Evolutionary conservation across 257 asterid species (phyloP).

Genomic region (Leptodermis oblonga): DNA sequence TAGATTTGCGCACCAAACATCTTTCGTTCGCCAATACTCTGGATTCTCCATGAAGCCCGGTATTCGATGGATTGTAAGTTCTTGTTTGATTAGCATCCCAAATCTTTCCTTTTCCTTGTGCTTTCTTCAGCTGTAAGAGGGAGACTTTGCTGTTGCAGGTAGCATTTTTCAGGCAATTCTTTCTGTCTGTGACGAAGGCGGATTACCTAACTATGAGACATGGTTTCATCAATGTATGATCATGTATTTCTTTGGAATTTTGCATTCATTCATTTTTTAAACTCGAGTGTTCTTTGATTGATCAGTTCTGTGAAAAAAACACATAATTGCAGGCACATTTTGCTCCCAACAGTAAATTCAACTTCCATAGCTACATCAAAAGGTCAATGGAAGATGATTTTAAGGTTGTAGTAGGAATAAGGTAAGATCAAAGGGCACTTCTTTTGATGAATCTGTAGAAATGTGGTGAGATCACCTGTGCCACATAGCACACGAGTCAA

Average conservation of each 20-base stretch:
- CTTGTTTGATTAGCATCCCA: not conserved
- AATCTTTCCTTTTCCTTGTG: not conserved
- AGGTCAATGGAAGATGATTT: slow-evolving; percentile 40
- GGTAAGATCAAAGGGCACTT: slow-evolving; percentile 13
- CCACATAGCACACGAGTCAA: too few species aligned
- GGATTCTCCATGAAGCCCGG: slow-evolving; percentile 26
- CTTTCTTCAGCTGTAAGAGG: not conserved
- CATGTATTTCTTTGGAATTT: not conserved
- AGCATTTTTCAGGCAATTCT: slow-evolving; percentile 74
- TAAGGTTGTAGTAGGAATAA: slow-evolving; percentile 31
- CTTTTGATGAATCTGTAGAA: not conserved
- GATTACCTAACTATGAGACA: slow-evolving; percentile 64
- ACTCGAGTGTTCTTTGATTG: not conserved
- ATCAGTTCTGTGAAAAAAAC: not conserved
- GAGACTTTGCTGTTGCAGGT: slow-evolving; percentile 32
- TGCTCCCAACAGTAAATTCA: slow-evolving; percentile 33
- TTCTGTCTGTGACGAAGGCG: slow-evolving; percentile 60
- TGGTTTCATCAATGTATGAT: slow-evolving; percentile 67
- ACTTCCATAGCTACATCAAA: slow-evolving; percentile 36
- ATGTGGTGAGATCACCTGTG: too few species aligned
- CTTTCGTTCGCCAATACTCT: slow-evolving; percentile 18
- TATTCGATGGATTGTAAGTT: slow-evolving; percentile 26
- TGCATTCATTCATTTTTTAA: too few species aligned
- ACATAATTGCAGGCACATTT: slow-evolving; percentile 29
- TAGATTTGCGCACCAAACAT: slow-evolving; percentile 22